Percentiles rank a stretch among this genome's conserved stretches.
phyloP scores from a whole-genome alignment of 352 stramenopile species.

The Phytophthora macrochlamydospora region DNA sequence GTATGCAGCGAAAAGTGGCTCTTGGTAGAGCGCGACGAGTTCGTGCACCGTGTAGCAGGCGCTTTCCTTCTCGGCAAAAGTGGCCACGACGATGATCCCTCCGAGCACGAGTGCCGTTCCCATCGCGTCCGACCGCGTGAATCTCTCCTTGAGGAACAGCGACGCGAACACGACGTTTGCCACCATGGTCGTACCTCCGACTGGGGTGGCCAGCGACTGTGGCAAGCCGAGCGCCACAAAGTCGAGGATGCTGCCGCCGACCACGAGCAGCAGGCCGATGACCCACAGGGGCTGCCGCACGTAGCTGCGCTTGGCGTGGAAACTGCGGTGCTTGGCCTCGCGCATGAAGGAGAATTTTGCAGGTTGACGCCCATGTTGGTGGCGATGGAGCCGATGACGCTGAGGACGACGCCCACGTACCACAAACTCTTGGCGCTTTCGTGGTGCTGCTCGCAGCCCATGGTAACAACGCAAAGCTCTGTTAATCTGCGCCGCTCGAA shows the following conservation, averaged over 20 bases:
- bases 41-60: conserved; percentile 79
- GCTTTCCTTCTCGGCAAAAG: conserved; percentile 78
- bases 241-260: conserved; percentile 73
- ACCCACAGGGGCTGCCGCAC: conserved; percentile 78
- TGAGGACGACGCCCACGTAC: conserved; percentile 83
- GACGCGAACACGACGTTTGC: conserved; percentile 87
- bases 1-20: conserved; percentile 74
- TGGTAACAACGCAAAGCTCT: neutral
- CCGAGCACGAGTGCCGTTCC: conserved; percentile 70
- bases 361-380: conserved; percentile 90
- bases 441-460: conserved; percentile 25
- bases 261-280: conserved; percentile 71
- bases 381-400: conserved; percentile 68
- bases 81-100: conserved; percentile 80
- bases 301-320: conserved; percentile 73
- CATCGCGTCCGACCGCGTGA: conserved; percentile 65
- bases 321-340: conserved; percentile 62
- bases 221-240: conserved; percentile 79
- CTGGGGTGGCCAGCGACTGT: conserved; percentile 78
- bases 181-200: conserved; percentile 83
- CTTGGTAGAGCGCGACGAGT: conserved; percentile 68
- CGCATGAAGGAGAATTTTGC: conserved; percentile 92
- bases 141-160: conserved; percentile 78
- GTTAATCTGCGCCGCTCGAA: too few relatives aligned
- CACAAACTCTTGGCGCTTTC: conserved; percentile 39